phyloP scores from a whole-genome alignment of 2,329 filamentous ascomycete genomes.

The Ophiocordyceps camponoti-floridani region DNA sequence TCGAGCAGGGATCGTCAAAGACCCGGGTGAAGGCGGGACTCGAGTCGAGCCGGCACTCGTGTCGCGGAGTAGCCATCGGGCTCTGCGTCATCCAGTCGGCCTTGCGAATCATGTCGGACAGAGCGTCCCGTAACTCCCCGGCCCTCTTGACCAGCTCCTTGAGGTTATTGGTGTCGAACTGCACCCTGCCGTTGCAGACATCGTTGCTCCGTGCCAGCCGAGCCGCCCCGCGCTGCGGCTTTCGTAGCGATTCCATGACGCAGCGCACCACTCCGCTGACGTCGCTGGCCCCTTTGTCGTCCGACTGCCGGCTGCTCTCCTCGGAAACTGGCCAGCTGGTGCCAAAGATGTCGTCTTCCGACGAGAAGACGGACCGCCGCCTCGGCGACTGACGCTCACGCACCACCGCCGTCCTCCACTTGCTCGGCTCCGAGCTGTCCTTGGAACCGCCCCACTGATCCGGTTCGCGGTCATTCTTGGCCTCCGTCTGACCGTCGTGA shows the following conservation, averaged over 20 bases:
- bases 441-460: conserved; percentile 24
- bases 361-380: conserved; percentile 43
- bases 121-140: conserved; percentile 36
- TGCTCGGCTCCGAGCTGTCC: conserved; percentile 21
- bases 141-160: conserved; percentile 47
- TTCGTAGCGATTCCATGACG: conserved; percentile 47
- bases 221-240: conserved; percentile 22
- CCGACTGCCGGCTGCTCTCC: conserved; percentile 23
- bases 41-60: conserved; percentile 28
- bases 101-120: conserved; percentile 41
- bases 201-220: conserved; percentile 14
- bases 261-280: conserved; percentile 36
- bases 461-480: conserved; percentile 29
- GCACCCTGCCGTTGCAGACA: conserved; percentile 30
- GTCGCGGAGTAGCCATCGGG: conserved; percentile 31
- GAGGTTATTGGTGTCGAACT: conserved; percentile 53
- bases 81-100: conserved; percentile 40
- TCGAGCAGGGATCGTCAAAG: conserved; percentile 43
- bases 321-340: conserved; percentile 23
- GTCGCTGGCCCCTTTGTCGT: conserved; percentile 17
- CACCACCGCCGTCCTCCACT: conserved; percentile 32
- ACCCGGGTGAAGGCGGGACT: conserved; percentile 52
- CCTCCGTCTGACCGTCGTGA: conserved; percentile 10
- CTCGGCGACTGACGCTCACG: conserved; percentile 33
- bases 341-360: conserved; percentile 50